phyloP scores from a whole-genome alignment of 179 eudicot genomes.

The Spinacia oleracea region DNA sequence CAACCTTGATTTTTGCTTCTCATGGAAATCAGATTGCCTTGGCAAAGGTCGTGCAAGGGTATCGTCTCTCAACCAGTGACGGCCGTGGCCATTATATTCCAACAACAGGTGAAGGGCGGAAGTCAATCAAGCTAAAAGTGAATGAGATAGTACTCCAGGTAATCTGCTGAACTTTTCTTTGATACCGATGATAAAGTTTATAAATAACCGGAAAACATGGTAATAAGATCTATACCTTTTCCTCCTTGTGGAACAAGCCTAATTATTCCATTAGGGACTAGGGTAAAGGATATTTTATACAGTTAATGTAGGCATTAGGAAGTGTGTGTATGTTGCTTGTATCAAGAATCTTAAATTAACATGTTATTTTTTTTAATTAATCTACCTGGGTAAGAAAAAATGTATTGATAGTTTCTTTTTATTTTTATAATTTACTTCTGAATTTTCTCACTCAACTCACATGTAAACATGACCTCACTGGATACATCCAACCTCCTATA shows the following conservation, averaged over 20 bases:
- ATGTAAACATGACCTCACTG: too few relatives aligned
- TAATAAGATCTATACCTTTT: background rate
- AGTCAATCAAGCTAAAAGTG: slow-evolving; percentile 73
- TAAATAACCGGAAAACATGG: background rate
- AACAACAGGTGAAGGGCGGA: slow-evolving; percentile 83
- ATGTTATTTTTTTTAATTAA: background rate
- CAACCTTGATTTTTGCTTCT: slow-evolving; percentile 79
- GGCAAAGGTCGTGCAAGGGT: slow-evolving; percentile 85
- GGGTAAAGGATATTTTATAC: background rate
- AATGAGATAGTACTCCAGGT: slow-evolving; percentile 96
- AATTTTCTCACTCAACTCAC: too few relatives aligned
- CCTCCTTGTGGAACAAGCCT: background rate
- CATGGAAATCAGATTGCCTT: slow-evolving; percentile 92
- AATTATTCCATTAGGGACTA: background rate
- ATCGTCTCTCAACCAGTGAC: slow-evolving; percentile 72
- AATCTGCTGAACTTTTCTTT: slow-evolving; percentile 21
- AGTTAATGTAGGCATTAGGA: background rate
- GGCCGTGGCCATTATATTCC: slow-evolving; percentile 81
- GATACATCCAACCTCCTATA: too few relatives aligned
- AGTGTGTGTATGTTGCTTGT: background rate
- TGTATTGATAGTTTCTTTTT: background rate
- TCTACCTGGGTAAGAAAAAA: background rate
- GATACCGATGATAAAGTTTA: background rate
- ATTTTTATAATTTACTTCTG: too few relatives aligned
- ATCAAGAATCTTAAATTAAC: background rate